These are phyloP conservation scores for Saturnispora dispora DNA, from an alignment of 805 yeast species.

Conservation along the genomic window DNA sequence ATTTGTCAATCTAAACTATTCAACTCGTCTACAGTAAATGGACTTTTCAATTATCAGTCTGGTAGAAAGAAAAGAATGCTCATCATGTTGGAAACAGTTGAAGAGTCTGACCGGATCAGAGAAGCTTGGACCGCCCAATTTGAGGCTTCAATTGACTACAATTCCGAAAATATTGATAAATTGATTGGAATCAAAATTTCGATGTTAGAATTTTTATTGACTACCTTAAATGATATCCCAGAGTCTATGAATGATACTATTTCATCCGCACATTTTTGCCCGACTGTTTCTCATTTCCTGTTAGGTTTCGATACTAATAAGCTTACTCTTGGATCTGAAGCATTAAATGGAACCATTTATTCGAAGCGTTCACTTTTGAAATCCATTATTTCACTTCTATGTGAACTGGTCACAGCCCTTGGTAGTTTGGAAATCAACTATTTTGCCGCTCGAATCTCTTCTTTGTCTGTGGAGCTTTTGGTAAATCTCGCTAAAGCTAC, in stretches of 20 bases:
- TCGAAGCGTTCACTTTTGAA: conserved; percentile 49
- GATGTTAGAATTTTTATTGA: conserved; percentile 48
- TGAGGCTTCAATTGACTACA: conserved; percentile 34
- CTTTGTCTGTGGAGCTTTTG: conserved; percentile 51
- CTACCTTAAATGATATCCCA: conserved; percentile 30
- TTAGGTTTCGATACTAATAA: conserved; percentile 58
- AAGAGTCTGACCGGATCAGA: conserved; percentile 68
- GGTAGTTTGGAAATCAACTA: conserved; percentile 33
- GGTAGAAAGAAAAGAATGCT: conserved; percentile 53
- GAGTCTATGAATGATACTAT: background rate
- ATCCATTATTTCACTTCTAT: conserved; percentile 42
- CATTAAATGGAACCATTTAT: conserved; percentile 40
- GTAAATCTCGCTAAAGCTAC: conserved; percentile 52
- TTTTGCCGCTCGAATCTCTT: conserved; percentile 49
- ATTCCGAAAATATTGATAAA: conserved; percentile 15
- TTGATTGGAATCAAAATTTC: conserved; percentile 44
- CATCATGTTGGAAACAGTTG: conserved; percentile 62
- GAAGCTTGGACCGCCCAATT: conserved; percentile 64
- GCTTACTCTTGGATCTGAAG: conserved; percentile 35
- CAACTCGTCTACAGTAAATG: conserved; percentile 12
- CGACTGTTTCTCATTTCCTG: conserved; percentile 62
- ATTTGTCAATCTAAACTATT: conserved; percentile 41
- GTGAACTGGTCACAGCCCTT: conserved; percentile 36
- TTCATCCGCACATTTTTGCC: conserved; percentile 11
- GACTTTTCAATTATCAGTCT: conserved; percentile 18